Conservation (phyloP, 2,329 filamentous ascomycete species). For the Achaetomium macrosporum region DNA sequence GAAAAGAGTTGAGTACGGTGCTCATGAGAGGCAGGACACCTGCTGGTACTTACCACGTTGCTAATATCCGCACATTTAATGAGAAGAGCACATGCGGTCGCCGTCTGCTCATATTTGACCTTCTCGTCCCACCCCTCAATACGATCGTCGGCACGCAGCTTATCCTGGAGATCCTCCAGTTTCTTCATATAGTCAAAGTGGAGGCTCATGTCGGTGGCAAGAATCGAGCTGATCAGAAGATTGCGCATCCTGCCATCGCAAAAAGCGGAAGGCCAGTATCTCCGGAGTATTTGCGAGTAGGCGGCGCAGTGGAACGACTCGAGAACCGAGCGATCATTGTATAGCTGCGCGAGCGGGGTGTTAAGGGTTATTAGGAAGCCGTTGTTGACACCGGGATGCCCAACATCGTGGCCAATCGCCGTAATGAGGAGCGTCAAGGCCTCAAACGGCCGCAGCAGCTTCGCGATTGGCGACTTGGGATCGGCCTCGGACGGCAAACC, state of each 20-base stretch:
- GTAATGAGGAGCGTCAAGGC: slow-evolving; percentile 84
- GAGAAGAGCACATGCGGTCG: slow-evolving; percentile 78
- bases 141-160: slow-evolving; percentile 60
- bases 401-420: slow-evolving; percentile 96
- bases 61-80: slow-evolving; percentile 99
- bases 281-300: slow-evolving; percentile 88
- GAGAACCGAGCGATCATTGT: slow-evolving; percentile 93
- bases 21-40: neutral
- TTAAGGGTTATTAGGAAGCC: slow-evolving; percentile 90
- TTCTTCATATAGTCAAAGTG: slow-evolving; percentile 97
- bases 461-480: slow-evolving; percentile 60
- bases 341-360: slow-evolving; percentile 86
- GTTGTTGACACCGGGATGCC: slow-evolving; percentile 96
- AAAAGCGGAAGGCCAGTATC: slow-evolving; percentile 84
- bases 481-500: slow-evolving; percentile 20
- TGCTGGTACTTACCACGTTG: slow-evolving; percentile 71
- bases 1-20: slow-evolving; percentile 10
- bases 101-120: slow-evolving; percentile 67
- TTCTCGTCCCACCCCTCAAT: slow-evolving; percentile 73
- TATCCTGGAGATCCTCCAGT: slow-evolving; percentile 73
- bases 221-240: slow-evolving; percentile 93
- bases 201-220: slow-evolving; percentile 94
- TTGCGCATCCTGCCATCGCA: slow-evolving; percentile 73
- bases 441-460: slow-evolving; percentile 78
- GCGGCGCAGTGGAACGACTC: slow-evolving; percentile 98